Evolutionary conservation across 805 yeast species (phyloP).

Genomic region (Grigorovia jiainica): DNA sequence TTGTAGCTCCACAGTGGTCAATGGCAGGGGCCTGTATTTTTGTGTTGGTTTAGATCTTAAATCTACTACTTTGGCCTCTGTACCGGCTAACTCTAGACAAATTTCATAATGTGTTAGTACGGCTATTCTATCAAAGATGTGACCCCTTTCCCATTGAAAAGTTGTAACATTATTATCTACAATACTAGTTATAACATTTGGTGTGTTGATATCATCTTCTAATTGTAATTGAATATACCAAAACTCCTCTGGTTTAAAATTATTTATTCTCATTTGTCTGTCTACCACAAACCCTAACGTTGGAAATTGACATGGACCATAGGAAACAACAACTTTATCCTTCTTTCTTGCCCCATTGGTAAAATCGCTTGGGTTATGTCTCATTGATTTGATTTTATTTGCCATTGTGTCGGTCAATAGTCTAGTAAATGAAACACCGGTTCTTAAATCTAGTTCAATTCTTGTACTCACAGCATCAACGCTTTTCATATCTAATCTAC

Average conservation of each 20-base stretch:
- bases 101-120: constrained; percentile 58
- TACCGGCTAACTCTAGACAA: constrained; percentile 40
- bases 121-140: constrained; percentile 62
- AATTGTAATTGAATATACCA: constrained; percentile 61
- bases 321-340: constrained; percentile 39
- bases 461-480: constrained; percentile 82
- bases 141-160: constrained; percentile 65
- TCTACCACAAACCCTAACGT: constrained; percentile 95
- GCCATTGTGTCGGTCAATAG: constrained; percentile 46
- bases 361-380: background rate
- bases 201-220: constrained; percentile 10
- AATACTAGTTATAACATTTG: background rate
- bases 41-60: constrained; percentile 55
- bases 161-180: constrained; percentile 31
- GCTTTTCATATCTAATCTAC: constrained; percentile 50
- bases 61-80: constrained; percentile 41
- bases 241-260: constrained; percentile 66
- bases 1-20: constrained; percentile 90
- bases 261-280: constrained; percentile 63
- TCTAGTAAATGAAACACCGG: constrained; percentile 86
- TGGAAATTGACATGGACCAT: constrained; percentile 95
- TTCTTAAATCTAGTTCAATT: constrained; percentile 76
- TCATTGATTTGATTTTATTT: constrained; percentile 13
- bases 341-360: constrained; percentile 8
- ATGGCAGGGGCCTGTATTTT: constrained; percentile 77